Percentiles rank a stretch among this genome's conserved stretches.
phyloP scores from a whole-genome alignment of 768 basidiomycete genomes.

The Russula griseocarnosa region DNA sequence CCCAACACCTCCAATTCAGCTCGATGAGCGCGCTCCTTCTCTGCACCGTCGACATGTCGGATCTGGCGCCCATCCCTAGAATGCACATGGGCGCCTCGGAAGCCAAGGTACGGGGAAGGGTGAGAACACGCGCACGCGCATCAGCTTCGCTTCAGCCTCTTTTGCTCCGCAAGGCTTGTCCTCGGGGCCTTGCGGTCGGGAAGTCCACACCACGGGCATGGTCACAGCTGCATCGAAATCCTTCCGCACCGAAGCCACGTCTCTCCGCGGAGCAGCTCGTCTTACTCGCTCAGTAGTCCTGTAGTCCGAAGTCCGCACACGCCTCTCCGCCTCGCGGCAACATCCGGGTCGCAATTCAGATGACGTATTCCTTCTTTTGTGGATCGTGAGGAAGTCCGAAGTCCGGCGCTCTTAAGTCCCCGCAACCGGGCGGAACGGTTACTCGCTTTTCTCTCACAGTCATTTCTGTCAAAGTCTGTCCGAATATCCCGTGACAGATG shows the following conservation, averaged over 20 bases:
- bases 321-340: slow-evolving; percentile 27
- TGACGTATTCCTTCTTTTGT: slow-evolving; percentile 79
- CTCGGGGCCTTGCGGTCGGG: slow-evolving; percentile 29
- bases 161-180: slow-evolving; percentile 42
- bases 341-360: slow-evolving; percentile 47
- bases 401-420: slow-evolving; percentile 49
- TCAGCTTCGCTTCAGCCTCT: slow-evolving; percentile 65
- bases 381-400: slow-evolving; percentile 74
- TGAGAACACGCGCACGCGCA: slow-evolving; percentile 39
- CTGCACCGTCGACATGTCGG: slow-evolving; percentile 32
- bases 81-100: slow-evolving; percentile 33
- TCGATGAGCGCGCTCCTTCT: slow-evolving; percentile 39
- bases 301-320: slow-evolving; percentile 40
- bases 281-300: slow-evolving; percentile 64
- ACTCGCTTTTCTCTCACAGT: slow-evolving; percentile 69
- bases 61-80: slow-evolving; percentile 31
- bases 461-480: slow-evolving; percentile 42
- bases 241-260: slow-evolving; percentile 37
- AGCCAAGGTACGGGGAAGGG: slow-evolving; percentile 30
- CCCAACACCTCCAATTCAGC: slow-evolving; percentile 34
- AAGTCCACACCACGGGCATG: slow-evolving; percentile 29
- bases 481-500: slow-evolving; percentile 27
- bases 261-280: slow-evolving; percentile 71
- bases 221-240: slow-evolving; percentile 43
- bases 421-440: slow-evolving; percentile 64